Evolutionary conservation across 176 grass and related monocot genomes (phyloP), one percentile per base, ranked within the genome.

Genomic region (Eragrostis nindensis): DNA sequence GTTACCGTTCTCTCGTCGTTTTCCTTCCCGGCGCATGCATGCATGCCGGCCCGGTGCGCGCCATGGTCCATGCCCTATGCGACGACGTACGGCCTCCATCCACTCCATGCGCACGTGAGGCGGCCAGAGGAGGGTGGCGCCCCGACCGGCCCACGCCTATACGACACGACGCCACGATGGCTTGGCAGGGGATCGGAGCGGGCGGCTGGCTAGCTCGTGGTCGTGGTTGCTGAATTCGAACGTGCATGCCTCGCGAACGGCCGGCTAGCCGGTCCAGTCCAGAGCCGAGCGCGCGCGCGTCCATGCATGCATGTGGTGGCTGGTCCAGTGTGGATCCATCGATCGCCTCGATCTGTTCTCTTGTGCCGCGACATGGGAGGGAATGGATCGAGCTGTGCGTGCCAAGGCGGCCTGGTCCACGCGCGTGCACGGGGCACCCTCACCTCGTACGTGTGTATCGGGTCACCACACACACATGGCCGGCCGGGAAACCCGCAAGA

Each of bases 41-140:
- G 15, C 50, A 53, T 19, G 17, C 14, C n/a, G n/a, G n/a, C 17
- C 1, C 32, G 32, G 32, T 36, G 32, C 32, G 32, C 32, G 32
- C 32, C 32, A 36, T 36, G 32, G 32, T 36, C 32, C 32, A 36
- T 36, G 32, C 32, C 32, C 32, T n/a, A 13, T 11, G 56, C n/a
- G 2, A 24, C 24, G 55, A 15, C 65, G 39, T n/a, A n/a, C 66
- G 40, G 66, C 66, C 40, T 42, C 39, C 65, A 11, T 45, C 41
- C 66, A n/a, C 68, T n/a, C 38, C 39, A 69, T 24, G 21, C 66
- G 22, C 68, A 48, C 68, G 68, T 70, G 68, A 70, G 68, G 43
- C 43, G 67, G 19, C 9, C 65, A 68, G 39, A 64, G 18, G 5
- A 2, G 62, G 19, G 7, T 21, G 14, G 62, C 6, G 60, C 26